Evolutionary conservation across 148 eudicot species (phyloP), one percentile per base, ranked within the genome.

Genomic region (Cornus controversa): DNA sequence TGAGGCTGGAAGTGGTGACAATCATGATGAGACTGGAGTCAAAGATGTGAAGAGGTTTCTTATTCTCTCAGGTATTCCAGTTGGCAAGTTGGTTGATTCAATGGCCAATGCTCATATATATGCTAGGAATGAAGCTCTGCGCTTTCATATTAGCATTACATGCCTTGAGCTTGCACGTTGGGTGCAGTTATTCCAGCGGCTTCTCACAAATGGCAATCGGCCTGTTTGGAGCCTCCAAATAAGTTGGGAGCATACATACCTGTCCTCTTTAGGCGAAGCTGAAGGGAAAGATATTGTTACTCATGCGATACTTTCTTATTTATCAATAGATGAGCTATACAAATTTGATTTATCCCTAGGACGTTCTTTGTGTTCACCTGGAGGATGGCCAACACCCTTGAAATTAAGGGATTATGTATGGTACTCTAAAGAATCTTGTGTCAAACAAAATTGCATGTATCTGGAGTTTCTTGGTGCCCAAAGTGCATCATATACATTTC

Each of bases 161-260:
- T 85, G 89, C 85, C 93, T 93, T 66, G 99, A 96, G 78, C 99
- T 96, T 80, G 83, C 86, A 50, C 93, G 98, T 0, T 96, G 99
- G 99, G 83, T 92, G 69, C 97, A 91, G 82, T 78, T 96, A 82
- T 96, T 93, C 79, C 89, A 85, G 81, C 88, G 80, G 83, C 97
- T 96, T 83, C 83, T 96, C 80, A 79, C 83, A 79, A 88, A 81
- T 73, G 99, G 99, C 26, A 89, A 90, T 83, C 84, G 75, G 81
- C 78, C 85, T 67, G 22, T 83, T 8, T 89, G 94, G 93, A 93
- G 99, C 86, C 91, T 96, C 75, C 93, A 87, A 58, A 76, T 77
- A 57, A 96, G 99, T 86, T 96, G 93, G 93, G 97, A 96, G 83
- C 97, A 93, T 68, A 91, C 96, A 25, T 96, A 96, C 85, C 88